Evolutionary conservation across 495 filamentous ascomycete genomes (phyloP), one percentile per base, ranked within the genome.

Genomic region (Penicillium soppii): DNA sequence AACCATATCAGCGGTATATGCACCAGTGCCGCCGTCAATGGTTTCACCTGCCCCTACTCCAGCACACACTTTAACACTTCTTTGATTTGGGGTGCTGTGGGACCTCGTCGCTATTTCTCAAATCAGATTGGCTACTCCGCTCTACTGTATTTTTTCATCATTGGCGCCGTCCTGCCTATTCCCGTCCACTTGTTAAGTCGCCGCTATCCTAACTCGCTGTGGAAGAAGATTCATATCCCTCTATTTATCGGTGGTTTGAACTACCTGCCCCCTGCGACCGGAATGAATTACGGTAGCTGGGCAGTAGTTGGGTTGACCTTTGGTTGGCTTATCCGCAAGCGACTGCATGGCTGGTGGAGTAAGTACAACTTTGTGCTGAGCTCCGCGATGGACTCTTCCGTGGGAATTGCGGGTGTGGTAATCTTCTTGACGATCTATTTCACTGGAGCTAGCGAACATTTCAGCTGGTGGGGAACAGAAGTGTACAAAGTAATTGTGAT

Each of bases 61-160:
- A 81, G 87, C 19, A 89, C 91, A 0, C 86, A 91, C 68, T 94
- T 91, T 75, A 92, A 91, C 71, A 88, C 89, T 7, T 85, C 80
- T 49, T 85, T 94, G 42, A 78, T 95, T 37, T 95, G 90, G 90
- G 90, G 90, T n/a, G 86, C 91, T 25, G 84, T 94, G 32, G 90
- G 90, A 0, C 90, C 89, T 1, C 55, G 66, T 26, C 81, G 89
- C 39, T 91, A 90, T 73, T 66, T 62, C 48, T 39, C 38, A 7
- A 62, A 45, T 38, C 30, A 59, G 20, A 57, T 59, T 43, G 59
- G 56, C 15, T 68, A 94, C 88, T 56, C 83, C 79, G 3, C 73
- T 69, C 25, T 75, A 62, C 43, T 87, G 49, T 92, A 87, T 82
- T 88, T 86, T 30, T 92, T 92, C 67, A 76, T 82, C 5, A 65